Conservation (phyloP, 495 filamentous ascomycete genomes). For the Apodospora peruviana region DNA sequence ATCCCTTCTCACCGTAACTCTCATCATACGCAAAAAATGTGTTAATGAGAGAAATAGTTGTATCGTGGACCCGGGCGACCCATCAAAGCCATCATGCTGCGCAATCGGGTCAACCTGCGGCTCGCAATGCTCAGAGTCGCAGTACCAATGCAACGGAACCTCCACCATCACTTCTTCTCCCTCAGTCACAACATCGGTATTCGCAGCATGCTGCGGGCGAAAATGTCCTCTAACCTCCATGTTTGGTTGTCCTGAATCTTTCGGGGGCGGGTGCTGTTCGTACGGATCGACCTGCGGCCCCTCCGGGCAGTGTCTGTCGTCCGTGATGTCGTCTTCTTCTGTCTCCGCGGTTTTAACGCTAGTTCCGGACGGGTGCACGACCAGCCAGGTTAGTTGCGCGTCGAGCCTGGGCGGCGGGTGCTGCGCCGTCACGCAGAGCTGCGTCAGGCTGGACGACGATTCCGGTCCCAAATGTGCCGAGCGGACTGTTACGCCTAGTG, state of each 20-base stretch:
- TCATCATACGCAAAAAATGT: neutral
- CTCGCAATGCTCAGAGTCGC: constrained; percentile 20
- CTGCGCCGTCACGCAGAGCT: constrained; percentile 64
- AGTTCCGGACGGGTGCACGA: constrained; percentile 54
- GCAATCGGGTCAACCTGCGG: constrained; percentile 28
- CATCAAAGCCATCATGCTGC: constrained; percentile 30
- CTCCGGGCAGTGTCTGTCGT: constrained; percentile 17
- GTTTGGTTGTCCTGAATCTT: constrained; percentile 33
- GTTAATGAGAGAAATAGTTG: constrained; percentile 19
- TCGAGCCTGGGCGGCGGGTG: constrained; percentile 65
- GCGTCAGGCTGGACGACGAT: constrained; percentile 55
- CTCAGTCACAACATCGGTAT: constrained; percentile 11
- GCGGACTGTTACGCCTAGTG: constrained; percentile 33
- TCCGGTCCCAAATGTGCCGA: constrained; percentile 34
- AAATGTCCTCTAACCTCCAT: constrained; percentile 26
- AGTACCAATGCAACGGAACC: constrained; percentile 17
- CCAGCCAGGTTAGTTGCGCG: constrained; percentile 65
- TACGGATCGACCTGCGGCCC: constrained; percentile 31
- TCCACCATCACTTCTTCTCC: constrained; percentile 12
- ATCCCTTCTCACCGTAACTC: neutral
- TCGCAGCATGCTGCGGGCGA: constrained; percentile 34
- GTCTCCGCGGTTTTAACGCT: constrained; percentile 12
- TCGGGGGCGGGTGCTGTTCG: constrained; percentile 41
- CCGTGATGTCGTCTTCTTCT: constrained; percentile 16
- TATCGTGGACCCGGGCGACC: constrained; percentile 17